A percentile compares a stretch with the other conserved stretches of the same genome.
Conservation (phyloP, 2,329 filamentous ascomycete species). For the Drechslera avenae region DNA sequence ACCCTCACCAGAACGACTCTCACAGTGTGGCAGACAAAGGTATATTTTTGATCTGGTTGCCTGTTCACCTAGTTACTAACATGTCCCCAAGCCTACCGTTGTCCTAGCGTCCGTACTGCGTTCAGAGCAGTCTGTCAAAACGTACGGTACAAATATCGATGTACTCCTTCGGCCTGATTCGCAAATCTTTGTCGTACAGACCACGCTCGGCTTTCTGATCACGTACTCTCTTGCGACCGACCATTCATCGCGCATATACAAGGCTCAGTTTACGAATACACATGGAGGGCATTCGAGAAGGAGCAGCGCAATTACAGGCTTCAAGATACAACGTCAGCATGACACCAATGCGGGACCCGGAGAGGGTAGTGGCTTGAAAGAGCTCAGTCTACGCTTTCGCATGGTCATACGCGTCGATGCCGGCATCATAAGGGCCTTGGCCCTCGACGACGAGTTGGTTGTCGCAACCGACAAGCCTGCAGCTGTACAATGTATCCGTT, state of each 20-base stretch:
- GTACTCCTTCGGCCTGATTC: conserved; percentile 89
- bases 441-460: conserved; percentile 88
- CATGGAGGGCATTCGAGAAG: conserved; percentile 51
- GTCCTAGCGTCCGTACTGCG: conserved; percentile 84
- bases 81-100: conserved; percentile 72
- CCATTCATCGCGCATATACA: conserved; percentile 80
- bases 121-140: conserved; percentile 76
- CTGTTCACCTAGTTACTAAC: conserved; percentile 24
- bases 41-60: conserved; percentile 51
- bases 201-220: conserved; percentile 82
- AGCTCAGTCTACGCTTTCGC: conserved; percentile 88
- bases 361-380: conserved; percentile 79
- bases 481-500: conserved; percentile 95
- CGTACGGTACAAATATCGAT: conserved; percentile 84
- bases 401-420: conserved; percentile 99
- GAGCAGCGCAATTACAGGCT: conserved; percentile 53
- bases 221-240: conserved; percentile 92
- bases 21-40: conserved; percentile 96
- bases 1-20: conserved; percentile 84
- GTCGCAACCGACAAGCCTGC: conserved; percentile 90
- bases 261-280: conserved; percentile 72
- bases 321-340: conserved; percentile 45
- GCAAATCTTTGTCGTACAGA: conserved; percentile 89
- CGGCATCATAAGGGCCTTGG: conserved; percentile 84
- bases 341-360: conserved; percentile 67